A percentile compares a stretch with the other conserved stretches of the same genome.
These are phyloP conservation scores for Clonostachys solani DNA, from an alignment of 2,329 filamentous ascomycete genomes.

Conservation along the genomic window DNA sequence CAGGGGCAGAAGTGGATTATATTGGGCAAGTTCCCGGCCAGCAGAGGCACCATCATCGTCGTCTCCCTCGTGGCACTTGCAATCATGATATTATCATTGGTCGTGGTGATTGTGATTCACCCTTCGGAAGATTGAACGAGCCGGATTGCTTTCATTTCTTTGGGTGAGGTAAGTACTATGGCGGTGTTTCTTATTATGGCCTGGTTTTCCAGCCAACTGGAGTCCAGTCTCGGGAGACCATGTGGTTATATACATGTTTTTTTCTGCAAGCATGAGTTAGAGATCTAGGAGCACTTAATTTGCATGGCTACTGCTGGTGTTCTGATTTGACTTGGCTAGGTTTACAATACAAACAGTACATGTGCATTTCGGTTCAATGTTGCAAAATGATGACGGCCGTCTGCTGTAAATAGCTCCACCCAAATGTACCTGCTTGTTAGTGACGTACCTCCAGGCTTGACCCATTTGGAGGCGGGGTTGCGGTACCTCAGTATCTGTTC, in stretches of 20 bases:
- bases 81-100: constrained; percentile 56
- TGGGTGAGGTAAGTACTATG: neutral
- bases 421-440: no score
- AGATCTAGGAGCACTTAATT: neutral
- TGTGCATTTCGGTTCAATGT: no score
- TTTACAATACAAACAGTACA: no score
- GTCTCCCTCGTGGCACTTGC: constrained; percentile 62
- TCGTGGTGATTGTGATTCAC: constrained; percentile 55
- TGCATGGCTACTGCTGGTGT: no score
- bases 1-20: constrained; percentile 78
- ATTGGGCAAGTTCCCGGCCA: constrained; percentile 74
- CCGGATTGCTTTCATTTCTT: no score
- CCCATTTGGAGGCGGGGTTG: neutral
- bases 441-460: no score
- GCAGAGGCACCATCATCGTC: constrained; percentile 68
- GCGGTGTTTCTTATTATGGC: neutral
- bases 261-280: neutral
- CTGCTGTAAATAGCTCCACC: no score
- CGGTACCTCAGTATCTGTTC: neutral
- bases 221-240: no score
- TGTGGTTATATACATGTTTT: neutral
- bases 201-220: neutral
- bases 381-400: no score
- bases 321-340: no score
- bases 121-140: constrained; percentile 10